phyloP scores from a whole-genome alignment of 2,329 filamentous ascomycete genomes.

The Neurospora crassa region DNA sequence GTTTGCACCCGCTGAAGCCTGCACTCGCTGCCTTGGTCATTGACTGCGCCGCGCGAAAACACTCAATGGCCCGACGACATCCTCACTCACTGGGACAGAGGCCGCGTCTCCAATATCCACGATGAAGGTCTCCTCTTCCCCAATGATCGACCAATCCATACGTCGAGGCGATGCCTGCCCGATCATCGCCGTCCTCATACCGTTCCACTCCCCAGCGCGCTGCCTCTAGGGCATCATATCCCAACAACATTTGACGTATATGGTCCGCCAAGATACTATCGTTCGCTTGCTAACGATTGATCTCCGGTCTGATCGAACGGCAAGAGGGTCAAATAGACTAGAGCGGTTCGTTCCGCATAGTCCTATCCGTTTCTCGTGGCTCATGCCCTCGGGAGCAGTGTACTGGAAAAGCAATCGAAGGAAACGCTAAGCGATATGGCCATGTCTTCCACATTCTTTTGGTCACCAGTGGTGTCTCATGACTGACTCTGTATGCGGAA shows the following conservation, averaged over 20 bases:
- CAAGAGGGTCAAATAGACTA: accelerated
- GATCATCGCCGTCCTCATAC: neutral
- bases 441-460: neutral
- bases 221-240: neutral
- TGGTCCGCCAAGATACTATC: too few relatives aligned
- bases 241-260: neutral
- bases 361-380: neutral
- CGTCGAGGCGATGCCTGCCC: neutral
- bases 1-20: neutral
- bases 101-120: neutral
- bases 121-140: neutral
- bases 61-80: neutral
- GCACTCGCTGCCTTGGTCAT: neutral
- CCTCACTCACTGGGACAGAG: neutral
- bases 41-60: neutral
- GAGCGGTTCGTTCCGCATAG: neutral
- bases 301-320: neutral
- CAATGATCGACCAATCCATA: neutral
- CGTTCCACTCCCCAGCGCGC: neutral
- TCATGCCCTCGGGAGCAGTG: neutral
- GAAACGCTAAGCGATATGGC: neutral
- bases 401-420: neutral
- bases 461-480: neutral
- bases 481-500: neutral
- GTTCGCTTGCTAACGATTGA: neutral